Base-by-base conservation (phyloP, 768 basidiomycete genomes). In the Heimioporus sp. region DNA sequence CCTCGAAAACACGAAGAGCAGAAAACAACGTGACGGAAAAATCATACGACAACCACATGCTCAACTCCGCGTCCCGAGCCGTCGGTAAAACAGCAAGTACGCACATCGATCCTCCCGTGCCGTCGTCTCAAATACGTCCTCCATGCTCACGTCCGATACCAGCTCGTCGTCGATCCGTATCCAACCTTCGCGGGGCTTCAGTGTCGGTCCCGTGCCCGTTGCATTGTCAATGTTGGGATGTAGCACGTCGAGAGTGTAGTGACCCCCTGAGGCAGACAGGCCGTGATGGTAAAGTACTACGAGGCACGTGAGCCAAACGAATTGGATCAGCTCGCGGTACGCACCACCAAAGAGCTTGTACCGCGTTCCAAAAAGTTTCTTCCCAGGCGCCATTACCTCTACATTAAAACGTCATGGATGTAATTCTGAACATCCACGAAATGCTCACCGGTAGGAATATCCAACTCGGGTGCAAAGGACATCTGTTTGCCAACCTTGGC, bases 231-330 rank as follows among this genome's bases (percentile, higher is more conserved):
- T 77, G 56, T 80, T 80, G 3, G 87, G 88, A 59, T 91, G 86
- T 2, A 95, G 73, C 10, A 95, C 88, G 61, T 93, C 89, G 43
- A 96, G 81, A 3, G 95, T 98, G 72, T 98, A 98, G 69, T 98
- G 96, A 1, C 96, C 96, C 3, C 94, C 93, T 1, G 86, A 86
- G 0, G 96, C 92, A 8, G 90, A 90, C 28, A 78, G 74, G 2
- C 96, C 96, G 59, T 99, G 95, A 67, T 99, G 96, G 68, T 98
- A 98, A 12, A 98, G 72, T 10, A 85, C 96, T 90, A 28, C 30
- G 43, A 21, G 17, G 35, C 39, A 12, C 12, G 28, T 35, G 13
- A 35, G 35, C 15, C 35, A 21, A 28, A 17, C 7, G 15, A 5
- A 13, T 16, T 16, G 10, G 13, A 31, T 34, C 5, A 24, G 7